phyloP scores from a whole-genome alignment of 495 filamentous ascomycete genomes.

The Trichoderma gamsii region DNA sequence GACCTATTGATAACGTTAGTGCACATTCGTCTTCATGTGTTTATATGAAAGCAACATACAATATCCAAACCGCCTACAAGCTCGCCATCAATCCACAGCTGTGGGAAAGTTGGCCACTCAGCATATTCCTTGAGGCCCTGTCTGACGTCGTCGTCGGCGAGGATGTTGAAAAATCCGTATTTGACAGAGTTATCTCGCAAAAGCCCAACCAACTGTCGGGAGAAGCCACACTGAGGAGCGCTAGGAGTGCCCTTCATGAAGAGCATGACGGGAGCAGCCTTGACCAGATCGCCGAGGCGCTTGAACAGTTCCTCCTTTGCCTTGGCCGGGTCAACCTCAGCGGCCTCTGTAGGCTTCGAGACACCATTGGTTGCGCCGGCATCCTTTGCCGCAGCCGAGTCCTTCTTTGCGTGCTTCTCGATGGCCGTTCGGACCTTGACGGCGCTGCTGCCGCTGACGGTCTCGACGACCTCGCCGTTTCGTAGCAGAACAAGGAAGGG shows the following conservation, averaged over 20 bases:
- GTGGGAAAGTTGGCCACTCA: constrained; percentile 95
- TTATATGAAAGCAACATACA: constrained; percentile 51
- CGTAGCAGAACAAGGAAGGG: constrained; percentile 81
- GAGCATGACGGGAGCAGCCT: constrained; percentile 93
- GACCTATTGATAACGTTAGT: constrained; percentile 27
- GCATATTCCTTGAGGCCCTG: constrained; percentile 93
- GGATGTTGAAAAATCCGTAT: constrained; percentile 98
- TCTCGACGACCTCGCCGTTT: constrained; percentile 64
- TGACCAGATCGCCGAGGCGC: constrained; percentile 73
- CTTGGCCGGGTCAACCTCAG: constrained; percentile 45
- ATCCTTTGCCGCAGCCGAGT: constrained; percentile 18
- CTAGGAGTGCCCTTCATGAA: constrained; percentile 94
- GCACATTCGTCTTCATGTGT: not conserved
- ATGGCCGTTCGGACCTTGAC: constrained; percentile 73
- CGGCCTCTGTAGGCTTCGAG: constrained; percentile 21
- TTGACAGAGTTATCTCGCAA: constrained; percentile 82
- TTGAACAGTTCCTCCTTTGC: constrained; percentile 72
- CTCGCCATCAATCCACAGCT: constrained; percentile 77
- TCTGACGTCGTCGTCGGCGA: constrained; percentile 94
- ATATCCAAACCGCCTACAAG: constrained; percentile 93
- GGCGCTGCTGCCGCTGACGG: constrained; percentile 82
- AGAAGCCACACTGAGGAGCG: constrained; percentile 91
- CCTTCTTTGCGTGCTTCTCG: constrained; percentile 61
- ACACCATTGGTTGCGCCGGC: constrained; percentile 29
- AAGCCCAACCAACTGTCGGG: constrained; percentile 76